Percentiles rank a stretch among this genome's conserved stretches.
These are phyloP conservation scores for Cystobasidium sp. DNA, from an alignment of 1,284 basidiomycete genomes.

Conservation along the genomic window DNA sequence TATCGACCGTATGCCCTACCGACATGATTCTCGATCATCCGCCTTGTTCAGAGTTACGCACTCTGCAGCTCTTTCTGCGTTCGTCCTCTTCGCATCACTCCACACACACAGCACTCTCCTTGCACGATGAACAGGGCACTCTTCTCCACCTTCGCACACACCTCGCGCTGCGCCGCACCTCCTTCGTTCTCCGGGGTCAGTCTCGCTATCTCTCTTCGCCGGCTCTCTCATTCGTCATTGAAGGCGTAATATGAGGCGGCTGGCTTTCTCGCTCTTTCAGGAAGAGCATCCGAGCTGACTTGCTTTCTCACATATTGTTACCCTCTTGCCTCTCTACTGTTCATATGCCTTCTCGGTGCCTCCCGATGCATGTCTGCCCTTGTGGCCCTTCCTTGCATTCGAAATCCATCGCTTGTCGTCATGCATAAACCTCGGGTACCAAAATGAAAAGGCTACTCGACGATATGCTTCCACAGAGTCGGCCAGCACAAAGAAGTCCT, in stretches of 20 bases:
- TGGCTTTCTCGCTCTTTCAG: neutral
- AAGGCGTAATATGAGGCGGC: neutral
- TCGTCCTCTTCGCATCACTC: neutral
- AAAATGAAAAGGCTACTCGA: constrained; percentile 15
- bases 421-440: neutral
- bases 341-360: neutral
- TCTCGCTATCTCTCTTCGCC: neutral
- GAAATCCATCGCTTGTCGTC: constrained; percentile 2
- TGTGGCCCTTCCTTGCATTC: neutral
- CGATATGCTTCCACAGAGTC: constrained; percentile 35
- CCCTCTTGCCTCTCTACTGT: neutral
- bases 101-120: neutral
- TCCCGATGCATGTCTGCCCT: neutral
- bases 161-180: constrained; percentile 9
- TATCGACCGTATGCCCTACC: too few relatives aligned
- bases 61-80: neutral
- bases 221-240: constrained; percentile 28
- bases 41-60: too few relatives aligned
- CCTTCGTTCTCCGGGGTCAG: constrained; percentile 27
- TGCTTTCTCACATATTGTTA: neutral
- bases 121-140: constrained; percentile 32
- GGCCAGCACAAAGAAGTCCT: constrained; percentile 19
- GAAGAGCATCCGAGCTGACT: constrained; percentile 2
- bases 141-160: constrained; percentile 27
- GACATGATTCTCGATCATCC: neutral